Evolutionary conservation across 208 protist genomes (phyloP), one percentile per base, ranked within the genome.

Genomic region (Strigomonas galati): DNA sequence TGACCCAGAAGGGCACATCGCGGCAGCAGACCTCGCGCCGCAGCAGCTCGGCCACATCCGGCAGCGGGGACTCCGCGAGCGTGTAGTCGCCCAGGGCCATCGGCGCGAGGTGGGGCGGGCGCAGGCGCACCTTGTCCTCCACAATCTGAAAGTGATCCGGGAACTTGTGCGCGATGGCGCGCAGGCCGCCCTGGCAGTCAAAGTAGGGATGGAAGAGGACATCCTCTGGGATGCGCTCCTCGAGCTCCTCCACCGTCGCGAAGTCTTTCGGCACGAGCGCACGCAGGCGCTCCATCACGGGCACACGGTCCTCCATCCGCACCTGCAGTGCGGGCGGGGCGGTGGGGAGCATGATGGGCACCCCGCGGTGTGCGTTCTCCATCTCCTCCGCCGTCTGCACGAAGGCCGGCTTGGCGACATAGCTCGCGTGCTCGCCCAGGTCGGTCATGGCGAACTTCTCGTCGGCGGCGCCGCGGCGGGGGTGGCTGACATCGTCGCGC

Each of bases 121-220:
- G 90, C 21, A 74, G 81, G 10, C 90, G 84, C 26, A 95, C 79
- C 46, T 55, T 58, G 14, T 83, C 81, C 0, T 82, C 81, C 2
- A 92, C 87, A 10, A 95, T 76, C 74, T 95, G 90, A 61, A 95
- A 87, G 59, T 87, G 78, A 12, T 92, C 84, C 1, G 90, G 87
- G 49, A 95, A 79, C 74, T 95, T 95, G 12, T 69, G 75, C 3
- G 85, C 84, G 49, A 95, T 92, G 32, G 90, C 71, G 23, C 77
- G 40, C 27, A 95, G 77, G 17, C 90, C 90, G n/a, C 90, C 90
- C 69, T 95, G 90, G 59, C 84, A 93, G 69, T 95, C 84, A 68
- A 95, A 95, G 78, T 93, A 95, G 6, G 90, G 85, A 62, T 95
- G 87, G 62, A 93, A 95, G 6, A 95, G 72, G 7, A 95, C 65